phyloP scores from a whole-genome alignment of 371 early-diverging fungal species.

The Saksenaea vasiformis region DNA sequence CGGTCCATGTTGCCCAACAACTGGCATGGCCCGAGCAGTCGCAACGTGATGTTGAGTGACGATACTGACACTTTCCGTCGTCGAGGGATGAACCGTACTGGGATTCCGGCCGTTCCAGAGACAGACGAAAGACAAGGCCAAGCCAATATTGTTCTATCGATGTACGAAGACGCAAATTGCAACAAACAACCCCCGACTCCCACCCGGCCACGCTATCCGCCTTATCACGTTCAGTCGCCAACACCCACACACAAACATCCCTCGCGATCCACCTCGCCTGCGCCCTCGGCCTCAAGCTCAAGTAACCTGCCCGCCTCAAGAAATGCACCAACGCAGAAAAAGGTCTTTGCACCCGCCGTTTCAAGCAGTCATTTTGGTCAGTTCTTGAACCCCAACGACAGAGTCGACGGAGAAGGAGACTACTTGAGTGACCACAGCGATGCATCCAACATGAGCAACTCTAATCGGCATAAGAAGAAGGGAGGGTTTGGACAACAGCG shows the following conservation, averaged over 20 bases:
- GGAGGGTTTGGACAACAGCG: slow-evolving; percentile 10
- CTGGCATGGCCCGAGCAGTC: slow-evolving; percentile 11
- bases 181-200: background rate
- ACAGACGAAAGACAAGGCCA: slow-evolving; percentile 48
- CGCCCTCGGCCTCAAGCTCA: slow-evolving; percentile 26
- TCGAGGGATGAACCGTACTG: slow-evolving; percentile 37
- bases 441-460: slow-evolving; percentile 46
- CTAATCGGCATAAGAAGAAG: slow-evolving; percentile 20
- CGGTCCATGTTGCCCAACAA: slow-evolving; percentile 19
- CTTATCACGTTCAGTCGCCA: slow-evolving; percentile 11
- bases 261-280: slow-evolving; percentile 26
- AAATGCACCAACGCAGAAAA: slow-evolving; percentile 6
- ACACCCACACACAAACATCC: background rate
- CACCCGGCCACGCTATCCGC: slow-evolving; percentile 12
- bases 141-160: slow-evolving; percentile 53
- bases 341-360: slow-evolving; percentile 4
- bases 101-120: slow-evolving; percentile 60
- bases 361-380: slow-evolving; percentile 27
- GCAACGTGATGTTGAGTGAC: slow-evolving; percentile 27
- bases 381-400: slow-evolving; percentile 42
- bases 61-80: slow-evolving; percentile 43
- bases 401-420: slow-evolving; percentile 43
- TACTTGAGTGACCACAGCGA: slow-evolving; percentile 67
- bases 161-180: slow-evolving; percentile 42
- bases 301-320: slow-evolving; percentile 11